Percentiles rank a stretch among this genome's conserved stretches.
These are phyloP conservation scores for Infundibulicybe gibba DNA, from an alignment of 768 basidiomycete genomes.

Conservation along the genomic window DNA sequence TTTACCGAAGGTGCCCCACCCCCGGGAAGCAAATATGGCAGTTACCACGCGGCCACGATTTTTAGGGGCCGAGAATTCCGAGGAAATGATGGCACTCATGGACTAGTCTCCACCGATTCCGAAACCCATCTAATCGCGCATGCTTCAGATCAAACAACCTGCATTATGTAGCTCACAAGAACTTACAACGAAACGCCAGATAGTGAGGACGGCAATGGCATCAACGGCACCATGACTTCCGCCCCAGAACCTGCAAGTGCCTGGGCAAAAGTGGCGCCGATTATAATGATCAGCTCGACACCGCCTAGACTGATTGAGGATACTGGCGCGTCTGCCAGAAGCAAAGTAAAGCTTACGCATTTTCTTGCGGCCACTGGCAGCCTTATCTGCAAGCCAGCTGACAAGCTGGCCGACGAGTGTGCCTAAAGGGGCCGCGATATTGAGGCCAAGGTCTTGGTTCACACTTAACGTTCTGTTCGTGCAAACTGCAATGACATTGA, in stretches of 20 bases:
- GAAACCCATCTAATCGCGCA: slow-evolving; percentile 61
- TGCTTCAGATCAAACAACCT: too few relatives aligned
- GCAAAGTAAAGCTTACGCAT: slow-evolving; percentile 35
- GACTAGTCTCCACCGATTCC: slow-evolving; percentile 89
- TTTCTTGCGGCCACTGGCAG: slow-evolving; percentile 50
- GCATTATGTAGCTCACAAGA: too few relatives aligned
- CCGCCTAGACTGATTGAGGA: slow-evolving; percentile 25
- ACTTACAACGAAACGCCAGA: slow-evolving; percentile 76
- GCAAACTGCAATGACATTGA: background rate
- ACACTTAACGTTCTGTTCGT: slow-evolving; percentile 15
- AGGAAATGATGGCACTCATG: slow-evolving; percentile 75
- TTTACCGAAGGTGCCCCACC: slow-evolving; percentile 76
- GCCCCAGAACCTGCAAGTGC: slow-evolving; percentile 47
- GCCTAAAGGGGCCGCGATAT: slow-evolving; percentile 47
- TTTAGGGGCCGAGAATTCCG: slow-evolving; percentile 74
- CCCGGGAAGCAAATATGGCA: slow-evolving; percentile 78
- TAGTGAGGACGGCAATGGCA: slow-evolving; percentile 73
- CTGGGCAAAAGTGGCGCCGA: slow-evolving; percentile 49
- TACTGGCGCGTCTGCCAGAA: background rate
- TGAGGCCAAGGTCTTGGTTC: slow-evolving; percentile 52
- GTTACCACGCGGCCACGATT: slow-evolving; percentile 82
- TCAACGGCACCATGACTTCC: slow-evolving; percentile 53
- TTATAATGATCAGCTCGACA: slow-evolving; percentile 51
- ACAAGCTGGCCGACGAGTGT: slow-evolving; percentile 48
- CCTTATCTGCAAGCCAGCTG: slow-evolving; percentile 49